A percentile compares a stretch with the other conserved stretches of the same genome.
phyloP scores from a whole-genome alignment of 2,329 filamentous ascomycete species.

The Diaporthe australafricana region DNA sequence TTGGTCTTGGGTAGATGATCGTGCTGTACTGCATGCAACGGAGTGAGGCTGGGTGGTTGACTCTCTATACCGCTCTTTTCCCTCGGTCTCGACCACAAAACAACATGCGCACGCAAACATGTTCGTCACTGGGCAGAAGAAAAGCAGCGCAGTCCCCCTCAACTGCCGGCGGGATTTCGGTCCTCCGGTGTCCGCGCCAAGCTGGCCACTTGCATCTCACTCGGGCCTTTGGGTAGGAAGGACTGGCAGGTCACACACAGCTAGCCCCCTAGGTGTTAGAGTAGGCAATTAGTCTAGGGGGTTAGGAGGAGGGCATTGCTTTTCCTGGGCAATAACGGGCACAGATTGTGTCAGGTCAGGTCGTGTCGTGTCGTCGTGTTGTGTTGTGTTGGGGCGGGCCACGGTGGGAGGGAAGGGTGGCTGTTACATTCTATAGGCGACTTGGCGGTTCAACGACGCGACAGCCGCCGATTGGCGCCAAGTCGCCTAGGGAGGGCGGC shows the following conservation, averaged over 20 bases:
- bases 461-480: slow-evolving; percentile 33
- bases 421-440: slow-evolving; percentile 25
- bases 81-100: not conserved
- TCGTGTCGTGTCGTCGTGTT: not conserved
- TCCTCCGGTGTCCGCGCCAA: slow-evolving; percentile 21
- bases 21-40: not conserved
- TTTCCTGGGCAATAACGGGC: slow-evolving; percentile 18
- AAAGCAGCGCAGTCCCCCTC: not conserved
- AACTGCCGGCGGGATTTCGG: slow-evolving; percentile 10
- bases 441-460: slow-evolving; percentile 26
- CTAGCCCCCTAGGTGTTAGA: not conserved
- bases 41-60: not conserved
- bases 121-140: no score
- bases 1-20: not conserved
- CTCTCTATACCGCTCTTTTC: slow-evolving; percentile 13
- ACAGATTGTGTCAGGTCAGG: no score
- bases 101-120: not conserved
- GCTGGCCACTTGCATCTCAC: slow-evolving; percentile 29
- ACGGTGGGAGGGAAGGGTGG: not conserved
- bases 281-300: not conserved
- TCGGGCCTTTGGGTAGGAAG: slow-evolving; percentile 1
- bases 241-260: not conserved
- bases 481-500: slow-evolving; percentile 23
- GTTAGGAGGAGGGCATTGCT: not conserved
- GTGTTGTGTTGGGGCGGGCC: slow-evolving; percentile 2